phyloP scores from a whole-genome alignment of 164 flowering plant genomes.

The Magnolia kwangsiensis region DNA sequence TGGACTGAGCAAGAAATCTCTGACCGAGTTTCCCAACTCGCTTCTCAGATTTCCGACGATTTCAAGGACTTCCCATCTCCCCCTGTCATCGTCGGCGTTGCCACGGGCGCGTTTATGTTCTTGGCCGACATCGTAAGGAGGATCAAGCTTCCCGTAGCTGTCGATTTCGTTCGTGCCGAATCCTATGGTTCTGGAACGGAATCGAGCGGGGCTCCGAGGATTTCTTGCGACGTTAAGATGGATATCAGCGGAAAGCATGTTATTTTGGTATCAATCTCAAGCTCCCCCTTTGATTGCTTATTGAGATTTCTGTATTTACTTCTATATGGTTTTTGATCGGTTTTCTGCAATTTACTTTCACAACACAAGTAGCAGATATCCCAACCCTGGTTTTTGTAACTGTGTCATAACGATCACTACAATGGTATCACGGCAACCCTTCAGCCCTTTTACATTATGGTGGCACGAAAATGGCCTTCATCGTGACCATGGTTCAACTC shows the following conservation, averaged over 20 bases:
- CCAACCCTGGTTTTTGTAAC: no score
- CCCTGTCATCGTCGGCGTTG: constrained; percentile 66
- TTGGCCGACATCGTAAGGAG: constrained; percentile 65
- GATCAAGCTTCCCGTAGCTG: constrained; percentile 47
- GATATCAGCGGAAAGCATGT: constrained; percentile 71
- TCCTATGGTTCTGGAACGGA: constrained; percentile 80
- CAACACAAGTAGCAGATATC: no score
- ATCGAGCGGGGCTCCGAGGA: constrained; percentile 54
- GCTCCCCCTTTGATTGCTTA: background rate
- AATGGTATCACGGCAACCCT: no score
- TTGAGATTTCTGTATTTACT: background rate
- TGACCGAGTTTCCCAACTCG: constrained; percentile 53
- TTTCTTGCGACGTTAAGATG: constrained; percentile 62
- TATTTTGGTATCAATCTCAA: constrained; percentile 46
- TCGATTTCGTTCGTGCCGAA: constrained; percentile 66
- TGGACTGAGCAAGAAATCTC: constrained; percentile 53
- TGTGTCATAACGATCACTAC: no score
- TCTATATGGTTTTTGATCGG: background rate
- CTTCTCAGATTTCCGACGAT: constrained; percentile 48
- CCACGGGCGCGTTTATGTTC: constrained; percentile 89
- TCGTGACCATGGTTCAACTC: no score
- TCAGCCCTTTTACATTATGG: no score
- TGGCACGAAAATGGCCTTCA: no score
- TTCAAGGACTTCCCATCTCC: constrained; percentile 29
- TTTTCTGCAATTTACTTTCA: no score